These are phyloP conservation scores for Rachicladosporium sp. DNA, from an alignment of 2,329 filamentous ascomycete genomes.

Conservation along the genomic window DNA sequence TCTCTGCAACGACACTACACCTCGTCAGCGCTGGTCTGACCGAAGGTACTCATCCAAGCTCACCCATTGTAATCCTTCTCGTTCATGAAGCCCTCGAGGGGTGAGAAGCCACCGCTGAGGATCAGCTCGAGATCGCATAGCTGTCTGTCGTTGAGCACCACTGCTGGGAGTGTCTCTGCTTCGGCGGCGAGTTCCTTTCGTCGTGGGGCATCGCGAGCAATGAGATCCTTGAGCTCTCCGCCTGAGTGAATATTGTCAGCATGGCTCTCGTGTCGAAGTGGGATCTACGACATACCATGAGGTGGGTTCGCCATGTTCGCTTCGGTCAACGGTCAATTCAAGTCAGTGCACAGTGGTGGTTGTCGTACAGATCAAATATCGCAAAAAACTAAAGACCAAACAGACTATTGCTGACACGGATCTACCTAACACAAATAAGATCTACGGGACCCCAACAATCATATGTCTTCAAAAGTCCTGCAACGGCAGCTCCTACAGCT, in stretches of 20 bases:
- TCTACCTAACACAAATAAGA: too few species aligned
- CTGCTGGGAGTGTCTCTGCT: conserved; percentile 73
- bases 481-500: too few species aligned
- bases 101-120: conserved; percentile 94
- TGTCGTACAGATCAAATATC: too few species aligned
- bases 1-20: conserved; percentile 69
- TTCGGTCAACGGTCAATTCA: too few species aligned
- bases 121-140: conserved; percentile 96
- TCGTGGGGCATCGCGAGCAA: conserved; percentile 79
- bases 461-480: too few species aligned
- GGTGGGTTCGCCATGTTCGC: conserved; percentile 38
- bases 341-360: too few species aligned
- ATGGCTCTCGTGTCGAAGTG: too few species aligned
- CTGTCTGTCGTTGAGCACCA: conserved; percentile 82
- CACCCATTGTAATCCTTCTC: conserved; percentile 94
- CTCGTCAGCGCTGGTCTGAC: conserved; percentile 1
- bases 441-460: too few species aligned
- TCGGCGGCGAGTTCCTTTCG: conserved; percentile 69
- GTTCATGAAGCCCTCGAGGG: conserved; percentile 95
- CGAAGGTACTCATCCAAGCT: conserved; percentile 29
- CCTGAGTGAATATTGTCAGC: conserved; percentile 36
- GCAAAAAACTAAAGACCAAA: too few species aligned
- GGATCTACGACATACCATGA: too few species aligned
- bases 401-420: too few species aligned
- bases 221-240: conserved; percentile 93